Conservation (phyloP, 768 basidiomycete species). For the Trametes maxima region DNA sequence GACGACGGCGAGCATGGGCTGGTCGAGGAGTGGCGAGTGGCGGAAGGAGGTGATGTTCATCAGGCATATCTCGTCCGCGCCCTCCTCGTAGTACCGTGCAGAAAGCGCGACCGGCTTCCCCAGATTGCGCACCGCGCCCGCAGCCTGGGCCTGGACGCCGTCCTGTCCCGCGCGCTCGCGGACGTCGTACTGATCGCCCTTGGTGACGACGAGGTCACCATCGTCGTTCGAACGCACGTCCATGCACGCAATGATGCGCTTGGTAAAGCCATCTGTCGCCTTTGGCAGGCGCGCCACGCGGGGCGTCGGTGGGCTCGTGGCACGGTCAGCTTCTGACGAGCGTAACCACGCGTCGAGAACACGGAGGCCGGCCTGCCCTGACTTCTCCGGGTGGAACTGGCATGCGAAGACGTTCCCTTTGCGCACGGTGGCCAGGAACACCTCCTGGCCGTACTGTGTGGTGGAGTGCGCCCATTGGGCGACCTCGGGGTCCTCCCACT, state of each 20-base stretch:
- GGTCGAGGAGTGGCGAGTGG: slow-evolving; percentile 90
- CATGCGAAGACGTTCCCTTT: slow-evolving; percentile 86
- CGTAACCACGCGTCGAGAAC: slow-evolving; percentile 83
- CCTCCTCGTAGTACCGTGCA: slow-evolving; percentile 78
- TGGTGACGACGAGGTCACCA: slow-evolving; percentile 97
- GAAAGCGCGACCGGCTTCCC: slow-evolving; percentile 96
- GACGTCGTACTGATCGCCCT: slow-evolving; percentile 99
- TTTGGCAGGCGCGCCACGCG: slow-evolving; percentile 43
- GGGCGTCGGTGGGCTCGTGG: slow-evolving; percentile 37
- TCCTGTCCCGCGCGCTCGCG: slow-evolving; percentile 55
- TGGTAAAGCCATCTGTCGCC: slow-evolving; percentile 73
- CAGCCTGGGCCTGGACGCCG: slow-evolving; percentile 44
- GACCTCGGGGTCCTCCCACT: slow-evolving; percentile 55
- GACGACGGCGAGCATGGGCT: slow-evolving; percentile 98
- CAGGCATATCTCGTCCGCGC: slow-evolving; percentile 96
- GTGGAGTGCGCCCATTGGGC: slow-evolving; percentile 82
- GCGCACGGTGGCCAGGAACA: slow-evolving; percentile 85
- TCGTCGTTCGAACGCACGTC: slow-evolving; percentile 96
- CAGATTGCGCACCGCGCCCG: slow-evolving; percentile 89
- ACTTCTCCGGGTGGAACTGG: slow-evolving; percentile 99
- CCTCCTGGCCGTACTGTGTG: slow-evolving; percentile 92
- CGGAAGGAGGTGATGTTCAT: slow-evolving; percentile 99
- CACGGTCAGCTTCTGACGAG: slow-evolving; percentile 47
- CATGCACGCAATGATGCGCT: slow-evolving; percentile 95
- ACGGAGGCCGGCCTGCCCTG: slow-evolving; percentile 81